These are phyloP conservation scores for Fusarium sp. DNA, from an alignment of 2,329 filamentous ascomycete species.

Conservation along the genomic window DNA sequence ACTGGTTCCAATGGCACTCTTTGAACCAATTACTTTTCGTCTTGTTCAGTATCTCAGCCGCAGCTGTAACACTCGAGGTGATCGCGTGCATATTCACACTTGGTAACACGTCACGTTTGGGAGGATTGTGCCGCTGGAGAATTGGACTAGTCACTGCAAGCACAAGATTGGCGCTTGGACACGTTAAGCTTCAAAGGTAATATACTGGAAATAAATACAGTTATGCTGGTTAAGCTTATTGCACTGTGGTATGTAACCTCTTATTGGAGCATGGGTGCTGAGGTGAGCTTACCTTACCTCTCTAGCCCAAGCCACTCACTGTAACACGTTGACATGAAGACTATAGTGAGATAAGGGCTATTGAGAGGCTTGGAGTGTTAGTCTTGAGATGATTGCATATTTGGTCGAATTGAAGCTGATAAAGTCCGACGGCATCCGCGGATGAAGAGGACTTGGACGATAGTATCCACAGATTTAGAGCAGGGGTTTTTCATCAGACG, in stretches of 20 bases:
- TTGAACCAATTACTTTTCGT: not conserved
- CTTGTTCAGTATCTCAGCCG: not conserved
- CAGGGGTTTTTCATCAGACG: not conserved
- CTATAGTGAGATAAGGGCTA: not conserved
- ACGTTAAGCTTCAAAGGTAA: not conserved
- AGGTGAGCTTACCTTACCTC: conserved; percentile 13
- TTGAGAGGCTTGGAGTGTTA: not conserved
- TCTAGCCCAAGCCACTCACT: not conserved
- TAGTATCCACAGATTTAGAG: not conserved
- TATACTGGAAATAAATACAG: not conserved
- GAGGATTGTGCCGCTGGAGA: not conserved
- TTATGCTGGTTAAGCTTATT: conserved; percentile 18
- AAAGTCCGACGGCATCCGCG: conserved; percentile 9
- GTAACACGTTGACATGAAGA: not conserved
- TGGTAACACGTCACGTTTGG: conserved; percentile 5
- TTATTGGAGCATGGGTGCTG: not conserved
- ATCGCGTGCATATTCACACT: conserved; percentile 8
- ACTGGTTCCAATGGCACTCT: no score
- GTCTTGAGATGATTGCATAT: no score
- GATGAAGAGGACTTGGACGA: not conserved
- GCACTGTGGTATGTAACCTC: not conserved
- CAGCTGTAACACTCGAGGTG: conserved; percentile 1
- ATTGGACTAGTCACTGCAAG: not conserved
- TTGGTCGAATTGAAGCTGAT: not conserved
- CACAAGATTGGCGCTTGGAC: not conserved